phyloP scores from a whole-genome alignment of 805 yeast species.

The Starmerella potacharoeniae region DNA sequence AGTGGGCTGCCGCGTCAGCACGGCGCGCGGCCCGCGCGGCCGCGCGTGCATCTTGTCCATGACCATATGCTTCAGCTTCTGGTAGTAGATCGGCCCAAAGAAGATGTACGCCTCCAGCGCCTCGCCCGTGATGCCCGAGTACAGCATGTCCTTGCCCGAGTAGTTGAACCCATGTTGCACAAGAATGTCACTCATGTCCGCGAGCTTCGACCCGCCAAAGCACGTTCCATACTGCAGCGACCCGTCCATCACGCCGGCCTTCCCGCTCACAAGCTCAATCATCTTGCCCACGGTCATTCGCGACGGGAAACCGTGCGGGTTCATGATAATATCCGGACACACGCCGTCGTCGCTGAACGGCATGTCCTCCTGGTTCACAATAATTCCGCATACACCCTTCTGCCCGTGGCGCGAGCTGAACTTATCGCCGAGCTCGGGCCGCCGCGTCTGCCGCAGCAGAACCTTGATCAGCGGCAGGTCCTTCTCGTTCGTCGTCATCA shows the following conservation, averaged over 20 bases:
- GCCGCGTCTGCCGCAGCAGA: conserved; percentile 81
- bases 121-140: conserved; percentile 96
- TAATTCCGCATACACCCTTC: conserved; percentile 98
- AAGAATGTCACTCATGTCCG: conserved; percentile 84
- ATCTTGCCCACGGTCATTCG: conserved; percentile 99
- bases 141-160: conserved; percentile 95
- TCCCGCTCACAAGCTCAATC: conserved; percentile 92
- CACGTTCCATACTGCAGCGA: conserved; percentile 91
- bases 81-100: conserved; percentile 97
- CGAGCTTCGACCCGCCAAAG: conserved; percentile 94
- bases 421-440: conserved; percentile 96
- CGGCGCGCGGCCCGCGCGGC: conserved; percentile 98
- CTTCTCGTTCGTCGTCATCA: conserved; percentile 91
- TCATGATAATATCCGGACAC: conserved; percentile 92
- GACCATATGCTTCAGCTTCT: conserved; percentile 97
- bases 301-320: conserved; percentile 98
- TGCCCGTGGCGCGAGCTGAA: conserved; percentile 97
- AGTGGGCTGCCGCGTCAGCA: conserved; percentile 93
- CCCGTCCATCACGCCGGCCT: conserved; percentile 94
- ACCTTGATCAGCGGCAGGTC: conserved; percentile 93
- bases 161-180: conserved; percentile 87
- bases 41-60: conserved; percentile 98
- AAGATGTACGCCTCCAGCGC: conserved; percentile 93
- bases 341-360: conserved; percentile 92
- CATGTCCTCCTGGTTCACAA: conserved; percentile 91